Conservation (phyloP, 345 rosid species). For the Eutrema japonicum region DNA sequence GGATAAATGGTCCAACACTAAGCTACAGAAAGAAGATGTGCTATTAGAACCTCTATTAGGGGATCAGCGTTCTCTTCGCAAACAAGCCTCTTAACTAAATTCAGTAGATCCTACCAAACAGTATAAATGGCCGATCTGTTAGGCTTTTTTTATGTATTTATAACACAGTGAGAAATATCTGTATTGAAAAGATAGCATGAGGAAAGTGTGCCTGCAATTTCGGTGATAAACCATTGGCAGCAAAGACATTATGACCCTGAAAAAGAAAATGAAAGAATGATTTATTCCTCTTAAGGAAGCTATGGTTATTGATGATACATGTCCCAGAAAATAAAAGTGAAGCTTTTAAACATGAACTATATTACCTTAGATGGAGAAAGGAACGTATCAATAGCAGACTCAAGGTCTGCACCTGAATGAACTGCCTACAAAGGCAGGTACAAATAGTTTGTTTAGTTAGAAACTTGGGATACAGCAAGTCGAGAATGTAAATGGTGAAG, state of each 20-base stretch:
- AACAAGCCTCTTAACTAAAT: constrained; percentile 63
- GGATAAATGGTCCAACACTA: background rate
- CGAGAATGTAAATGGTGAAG: background rate
- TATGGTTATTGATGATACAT: constrained; percentile 16
- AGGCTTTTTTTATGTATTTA: background rate
- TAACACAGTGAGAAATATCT: constrained; percentile 10
- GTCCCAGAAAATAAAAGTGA: constrained; percentile 9
- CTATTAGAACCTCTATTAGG: constrained; percentile 68
- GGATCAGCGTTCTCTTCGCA: constrained; percentile 74
- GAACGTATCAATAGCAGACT: constrained; percentile 79
- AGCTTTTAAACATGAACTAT: background rate
- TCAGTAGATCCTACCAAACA: constrained; percentile 68
- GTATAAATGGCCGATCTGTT: constrained; percentile 11
- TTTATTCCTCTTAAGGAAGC: constrained; percentile 9
- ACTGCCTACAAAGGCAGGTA: constrained; percentile 66
- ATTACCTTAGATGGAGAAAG: constrained; percentile 40
- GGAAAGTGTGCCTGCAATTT: constrained; percentile 39
- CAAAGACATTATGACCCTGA: constrained; percentile 91
- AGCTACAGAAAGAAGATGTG: constrained; percentile 5
- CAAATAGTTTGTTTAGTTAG: constrained; percentile 14
- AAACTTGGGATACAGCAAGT: constrained; percentile 5
- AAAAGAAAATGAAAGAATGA: constrained; percentile 40
- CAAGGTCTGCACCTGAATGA: constrained; percentile 99
- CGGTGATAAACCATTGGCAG: constrained; percentile 45
- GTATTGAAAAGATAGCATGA: constrained; percentile 5